Percentiles rank a stretch among this genome's conserved stretches.
Conservation (phyloP, 179 eudicot species). For the Silene noctiflora region DNA sequence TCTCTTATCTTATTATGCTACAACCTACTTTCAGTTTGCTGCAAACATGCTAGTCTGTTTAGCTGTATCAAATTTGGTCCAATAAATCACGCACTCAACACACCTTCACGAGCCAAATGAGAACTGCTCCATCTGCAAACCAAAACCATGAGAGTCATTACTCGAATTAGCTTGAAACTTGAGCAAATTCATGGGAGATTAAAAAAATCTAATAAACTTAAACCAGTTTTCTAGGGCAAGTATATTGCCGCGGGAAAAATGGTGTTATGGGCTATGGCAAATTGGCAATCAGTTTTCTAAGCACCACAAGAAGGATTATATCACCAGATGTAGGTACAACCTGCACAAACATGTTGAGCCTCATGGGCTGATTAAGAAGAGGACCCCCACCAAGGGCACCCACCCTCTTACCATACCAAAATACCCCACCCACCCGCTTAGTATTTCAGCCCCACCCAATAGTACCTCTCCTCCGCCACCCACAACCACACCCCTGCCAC, state of each 20-base stretch:
- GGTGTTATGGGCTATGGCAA: too few relatives aligned
- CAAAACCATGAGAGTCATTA: conserved; percentile 9
- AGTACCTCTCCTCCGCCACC: too few relatives aligned
- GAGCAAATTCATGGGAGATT: background rate
- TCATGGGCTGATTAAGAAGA: too few relatives aligned
- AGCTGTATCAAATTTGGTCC: background rate
- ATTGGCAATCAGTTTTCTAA: too few relatives aligned
- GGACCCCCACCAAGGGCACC: too few relatives aligned
- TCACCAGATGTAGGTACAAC: too few relatives aligned
- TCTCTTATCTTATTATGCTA: conserved; percentile 19
- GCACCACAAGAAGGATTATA: too few relatives aligned
- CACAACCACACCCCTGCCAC: too few relatives aligned
- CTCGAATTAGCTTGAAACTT: background rate
- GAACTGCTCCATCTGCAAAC: conserved; percentile 24
- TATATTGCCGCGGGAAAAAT: background rate
- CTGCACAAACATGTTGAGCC: too few relatives aligned
- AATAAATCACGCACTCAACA: background rate
- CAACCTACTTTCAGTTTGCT: conserved; percentile 23
- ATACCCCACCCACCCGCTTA: too few relatives aligned
- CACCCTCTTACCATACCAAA: too few relatives aligned
- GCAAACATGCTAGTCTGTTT: conserved; percentile 4
- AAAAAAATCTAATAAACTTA: background rate
- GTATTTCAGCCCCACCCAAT: too few relatives aligned
- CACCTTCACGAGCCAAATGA: conserved; percentile 5
- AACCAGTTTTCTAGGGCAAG: background rate